Evolutionary conservation across 1,139 yeast species (phyloP), one percentile per base, ranked within the genome.

Genomic region (Suhomyces bribrorum): DNA sequence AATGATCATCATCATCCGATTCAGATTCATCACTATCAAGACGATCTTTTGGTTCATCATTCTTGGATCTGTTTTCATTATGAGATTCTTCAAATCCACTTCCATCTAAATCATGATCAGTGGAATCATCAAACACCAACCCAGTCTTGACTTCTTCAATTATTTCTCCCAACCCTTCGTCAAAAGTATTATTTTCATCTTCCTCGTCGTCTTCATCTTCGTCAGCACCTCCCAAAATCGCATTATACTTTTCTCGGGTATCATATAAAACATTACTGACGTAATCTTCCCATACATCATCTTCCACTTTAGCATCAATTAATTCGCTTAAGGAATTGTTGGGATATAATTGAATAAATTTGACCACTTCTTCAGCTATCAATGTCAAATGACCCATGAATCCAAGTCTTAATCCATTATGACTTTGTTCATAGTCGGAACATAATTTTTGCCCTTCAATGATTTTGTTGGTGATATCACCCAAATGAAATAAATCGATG

Each of bases 311-410:
- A 14, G 66, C 73, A 44, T 80, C 80, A 25, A 87, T 81, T 12
- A 76, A 66, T 20, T 76, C 76, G 40, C 87, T 77, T 23, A 84
- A 64, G 2, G 81, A 65, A 47, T 73, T 77, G 27, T 83, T 77
- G 2, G 88, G 81, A 52, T 81, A 84, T 14, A 84, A 64, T 34
- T 87, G 88, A 20, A 90, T 85, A 60, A 92, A 92, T 59, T 94
- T 94, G 42, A 92, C 97, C 31, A 92, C 95, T 59, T 92, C 99
- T 59, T 94, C 98, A 7, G 97, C 95, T 46, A 94, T 90, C 47
- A 92, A 72, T 0, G 97, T 92, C 57, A 92, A 72, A 62, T 92
- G 98, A 20, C 99, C 99, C 95, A 92, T 94, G 61, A 86, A 94
- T 1, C 98, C 99, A 43, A 90, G 70, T 48, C 97, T 77, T 47